A percentile compares a stretch with the other conserved stretches of the same genome.
Conservation (phyloP, 441 rosid genomes). For the Croton setiger region DNA sequence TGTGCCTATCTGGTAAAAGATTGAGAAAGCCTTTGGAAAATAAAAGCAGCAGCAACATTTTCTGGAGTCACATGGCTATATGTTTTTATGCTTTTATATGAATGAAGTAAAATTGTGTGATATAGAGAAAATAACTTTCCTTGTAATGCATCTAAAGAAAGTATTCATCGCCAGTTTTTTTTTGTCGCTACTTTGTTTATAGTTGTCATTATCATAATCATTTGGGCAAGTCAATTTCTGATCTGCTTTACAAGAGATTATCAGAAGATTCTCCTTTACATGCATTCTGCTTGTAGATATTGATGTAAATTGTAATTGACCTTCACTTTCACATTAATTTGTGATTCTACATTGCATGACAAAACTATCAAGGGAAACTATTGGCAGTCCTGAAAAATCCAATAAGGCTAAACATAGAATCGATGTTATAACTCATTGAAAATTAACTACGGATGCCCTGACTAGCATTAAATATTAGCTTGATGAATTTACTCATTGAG, state of each 20-base stretch:
- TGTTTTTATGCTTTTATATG: not conserved
- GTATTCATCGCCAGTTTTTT: not conserved
- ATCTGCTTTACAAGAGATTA: not conserved
- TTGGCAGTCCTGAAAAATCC: not conserved
- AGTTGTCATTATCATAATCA: not conserved
- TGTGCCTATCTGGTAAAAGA: not conserved
- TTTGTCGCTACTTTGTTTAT: not conserved
- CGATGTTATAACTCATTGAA: not conserved
- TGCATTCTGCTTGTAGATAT: not conserved
- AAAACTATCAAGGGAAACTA: not conserved
- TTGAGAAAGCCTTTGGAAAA: not conserved
- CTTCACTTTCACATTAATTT: not conserved
- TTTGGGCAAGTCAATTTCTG: not conserved
- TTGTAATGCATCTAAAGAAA: not conserved
- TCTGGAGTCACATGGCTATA: not conserved
- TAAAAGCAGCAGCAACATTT: not conserved
- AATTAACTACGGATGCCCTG: no score
- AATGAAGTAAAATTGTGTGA: not conserved
- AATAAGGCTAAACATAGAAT: not conserved
- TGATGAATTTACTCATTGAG: not conserved
- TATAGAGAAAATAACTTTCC: not conserved
- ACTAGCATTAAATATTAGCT: not conserved
- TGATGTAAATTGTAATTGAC: not conserved
- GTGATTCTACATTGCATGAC: not conserved
- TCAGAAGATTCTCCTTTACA: not conserved